These are phyloP conservation scores for Aeschynomene evenia DNA, from an alignment of 306 rosid species.

Conservation along the genomic window DNA sequence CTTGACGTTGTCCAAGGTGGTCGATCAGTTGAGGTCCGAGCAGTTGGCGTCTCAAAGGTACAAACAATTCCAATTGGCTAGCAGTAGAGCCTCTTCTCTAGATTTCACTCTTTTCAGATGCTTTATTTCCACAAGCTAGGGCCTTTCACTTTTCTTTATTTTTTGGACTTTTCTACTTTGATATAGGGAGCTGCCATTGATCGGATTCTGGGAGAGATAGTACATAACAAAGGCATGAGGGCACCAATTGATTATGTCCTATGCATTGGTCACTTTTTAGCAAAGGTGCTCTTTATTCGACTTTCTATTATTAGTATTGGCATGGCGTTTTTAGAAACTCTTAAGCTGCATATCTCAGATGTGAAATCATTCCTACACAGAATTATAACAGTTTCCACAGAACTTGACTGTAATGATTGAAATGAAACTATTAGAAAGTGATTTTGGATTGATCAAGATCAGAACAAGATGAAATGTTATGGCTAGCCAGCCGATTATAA, in stretches of 20 bases:
- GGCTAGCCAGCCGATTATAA: background rate
- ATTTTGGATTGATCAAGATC: background rate
- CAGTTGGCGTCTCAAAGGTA: conserved; percentile 96
- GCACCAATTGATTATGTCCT: conserved; percentile 88
- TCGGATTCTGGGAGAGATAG: conserved; percentile 85
- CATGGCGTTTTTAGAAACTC: conserved; percentile 3
- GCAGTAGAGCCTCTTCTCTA: background rate
- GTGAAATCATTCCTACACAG: background rate
- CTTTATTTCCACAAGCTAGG: conserved; percentile 28
- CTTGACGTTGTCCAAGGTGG: conserved; percentile 94
- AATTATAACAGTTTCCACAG: background rate
- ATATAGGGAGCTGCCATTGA: conserved; percentile 93
- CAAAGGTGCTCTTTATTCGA: conserved; percentile 59
- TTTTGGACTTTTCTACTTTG: background rate
- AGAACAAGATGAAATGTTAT: conserved; percentile 8
- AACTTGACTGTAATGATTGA: background rate
- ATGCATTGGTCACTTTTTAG: conserved; percentile 83
- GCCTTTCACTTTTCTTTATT: background rate
- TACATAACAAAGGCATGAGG: conserved; percentile 80
- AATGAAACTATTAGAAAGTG: background rate
- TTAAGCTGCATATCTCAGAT: background rate
- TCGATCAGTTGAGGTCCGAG: conserved; percentile 87
- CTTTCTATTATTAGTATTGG: background rate
- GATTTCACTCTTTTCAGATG: conserved; percentile 17
- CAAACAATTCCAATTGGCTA: background rate